These are phyloP conservation scores for Tolypocladium tropicale DNA, from an alignment of 2,329 filamentous ascomycete genomes.

Conservation along the genomic window DNA sequence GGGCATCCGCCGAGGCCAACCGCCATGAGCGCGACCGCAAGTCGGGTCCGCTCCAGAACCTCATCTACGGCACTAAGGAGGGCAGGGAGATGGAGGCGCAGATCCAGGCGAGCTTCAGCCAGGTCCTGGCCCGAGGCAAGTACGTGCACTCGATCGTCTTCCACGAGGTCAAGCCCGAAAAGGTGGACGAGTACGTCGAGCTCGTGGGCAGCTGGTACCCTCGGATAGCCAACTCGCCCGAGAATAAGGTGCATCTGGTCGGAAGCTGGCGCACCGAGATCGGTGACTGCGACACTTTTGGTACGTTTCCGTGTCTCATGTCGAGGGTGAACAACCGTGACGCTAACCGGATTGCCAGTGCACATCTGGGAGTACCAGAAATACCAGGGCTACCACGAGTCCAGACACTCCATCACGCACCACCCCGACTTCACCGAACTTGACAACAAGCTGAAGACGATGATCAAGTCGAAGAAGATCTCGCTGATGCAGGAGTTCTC, in stretches of 20 bases:
- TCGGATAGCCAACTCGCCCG: conserved; percentile 68
- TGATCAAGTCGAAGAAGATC: conserved; percentile 75
- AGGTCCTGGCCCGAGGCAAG: conserved; percentile 89
- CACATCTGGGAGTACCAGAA: conserved; percentile 99
- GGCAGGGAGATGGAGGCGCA: conserved; percentile 89
- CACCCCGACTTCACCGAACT: conserved; percentile 80
- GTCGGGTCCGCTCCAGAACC: conserved; percentile 64
- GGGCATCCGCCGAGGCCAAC: conserved; percentile 41
- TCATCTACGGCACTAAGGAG: conserved; percentile 96
- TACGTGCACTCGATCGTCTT: conserved; percentile 98
- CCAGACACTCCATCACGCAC: conserved; percentile 70
- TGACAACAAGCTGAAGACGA: conserved; percentile 70
- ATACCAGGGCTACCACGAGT: conserved; percentile 91
- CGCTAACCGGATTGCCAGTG: conserved; percentile 42
- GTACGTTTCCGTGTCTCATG: conserved; percentile 41
- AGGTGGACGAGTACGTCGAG: conserved; percentile 87
- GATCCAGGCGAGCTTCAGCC: conserved; percentile 91
- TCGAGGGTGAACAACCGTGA: not conserved
- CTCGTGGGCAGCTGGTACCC: conserved; percentile 90
- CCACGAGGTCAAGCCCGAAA: conserved; percentile 90
- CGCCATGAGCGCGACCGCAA: conserved; percentile 52
- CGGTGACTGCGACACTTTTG: conserved; percentile 92
- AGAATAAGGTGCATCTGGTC: conserved; percentile 92
- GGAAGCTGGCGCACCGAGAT: conserved; percentile 98
- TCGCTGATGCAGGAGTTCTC: conserved; percentile 99